A percentile compares a stretch with the other conserved stretches of the same genome.
Conservation (phyloP, 169 alveolate genomes). For the Cryptosporidium tyzzeri region DNA sequence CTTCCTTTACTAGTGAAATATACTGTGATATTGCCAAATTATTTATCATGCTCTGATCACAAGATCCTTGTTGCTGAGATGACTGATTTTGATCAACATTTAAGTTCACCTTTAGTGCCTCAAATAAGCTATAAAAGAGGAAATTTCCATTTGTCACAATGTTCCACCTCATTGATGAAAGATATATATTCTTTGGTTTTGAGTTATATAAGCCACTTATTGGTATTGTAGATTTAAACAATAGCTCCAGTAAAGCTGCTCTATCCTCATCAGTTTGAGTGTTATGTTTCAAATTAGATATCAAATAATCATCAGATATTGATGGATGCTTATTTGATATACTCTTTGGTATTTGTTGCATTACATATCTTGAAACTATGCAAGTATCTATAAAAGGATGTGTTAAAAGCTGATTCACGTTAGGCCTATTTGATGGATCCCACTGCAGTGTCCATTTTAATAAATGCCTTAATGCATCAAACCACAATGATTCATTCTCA, state of each 20-base stretch:
- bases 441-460: slow-evolving; percentile 67
- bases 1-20: slow-evolving; percentile 40
- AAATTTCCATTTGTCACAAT: slow-evolving; percentile 54
- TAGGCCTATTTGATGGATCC: slow-evolving; percentile 76
- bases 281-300: slow-evolving; percentile 22
- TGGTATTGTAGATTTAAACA: slow-evolving; percentile 45
- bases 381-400: slow-evolving; percentile 69
- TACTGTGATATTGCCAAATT: slow-evolving; percentile 54
- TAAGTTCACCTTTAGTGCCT: slow-evolving; percentile 21
- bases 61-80: background rate
- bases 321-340: slow-evolving; percentile 8
- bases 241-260: slow-evolving; percentile 27
- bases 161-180: slow-evolving; percentile 74
- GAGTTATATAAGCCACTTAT: slow-evolving; percentile 35
- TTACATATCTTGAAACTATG: slow-evolving; percentile 37
- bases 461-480: slow-evolving; percentile 58
- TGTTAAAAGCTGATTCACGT: slow-evolving; percentile 61
- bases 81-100: background rate
- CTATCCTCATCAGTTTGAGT: slow-evolving; percentile 58
- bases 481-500: slow-evolving; percentile 32
- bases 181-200: slow-evolving; percentile 35
- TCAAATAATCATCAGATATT: slow-evolving; percentile 56
- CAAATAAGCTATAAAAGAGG: slow-evolving; percentile 31
- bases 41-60: slow-evolving; percentile 33
- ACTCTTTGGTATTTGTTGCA: slow-evolving; percentile 38